Conservation (phyloP, 495 filamentous ascomycete species). For the Aspergillus panamensis region DNA sequence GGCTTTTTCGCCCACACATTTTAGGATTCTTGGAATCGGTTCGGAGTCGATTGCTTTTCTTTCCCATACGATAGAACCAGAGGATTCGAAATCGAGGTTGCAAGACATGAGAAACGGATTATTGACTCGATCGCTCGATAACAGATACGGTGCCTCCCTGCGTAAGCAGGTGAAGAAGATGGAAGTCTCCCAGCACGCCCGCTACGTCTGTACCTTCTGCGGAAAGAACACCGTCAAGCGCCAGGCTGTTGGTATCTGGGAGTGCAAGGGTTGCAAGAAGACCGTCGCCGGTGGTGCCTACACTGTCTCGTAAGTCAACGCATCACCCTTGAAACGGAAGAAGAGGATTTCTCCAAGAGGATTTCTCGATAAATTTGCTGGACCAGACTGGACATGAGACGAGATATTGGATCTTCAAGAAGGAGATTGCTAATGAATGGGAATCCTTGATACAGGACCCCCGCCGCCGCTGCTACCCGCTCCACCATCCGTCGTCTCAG, state of each 20-base stretch:
- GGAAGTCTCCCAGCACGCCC: slow-evolving; percentile 95
- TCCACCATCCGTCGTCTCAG: slow-evolving; percentile 96
- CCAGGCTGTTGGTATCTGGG: slow-evolving; percentile 91
- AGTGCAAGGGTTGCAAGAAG: slow-evolving; percentile 91
- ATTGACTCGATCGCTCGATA: slow-evolving; percentile 28
- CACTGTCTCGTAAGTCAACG: slow-evolving; percentile 81
- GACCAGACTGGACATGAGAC: background rate
- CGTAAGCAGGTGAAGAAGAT: slow-evolving; percentile 99
- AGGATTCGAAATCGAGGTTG: slow-evolving; percentile 11
- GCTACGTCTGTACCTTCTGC: slow-evolving; percentile 87
- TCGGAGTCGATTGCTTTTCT: slow-evolving; percentile 27
- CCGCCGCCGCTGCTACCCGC: slow-evolving; percentile 91
- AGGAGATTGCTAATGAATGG: slow-evolving; percentile 25
- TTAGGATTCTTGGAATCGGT: slow-evolving; percentile 19
- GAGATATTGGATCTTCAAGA: background rate
- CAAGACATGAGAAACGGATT: slow-evolving; percentile 20
- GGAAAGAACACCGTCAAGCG: slow-evolving; percentile 93
- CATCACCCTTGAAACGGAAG: background rate
- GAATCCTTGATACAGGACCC: slow-evolving; percentile 60
- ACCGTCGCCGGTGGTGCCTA: slow-evolving; percentile 94
- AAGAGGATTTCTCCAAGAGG: background rate
- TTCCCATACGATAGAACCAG: slow-evolving; percentile 15
- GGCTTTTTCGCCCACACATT: slow-evolving; percentile 28
- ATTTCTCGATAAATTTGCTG: background rate
- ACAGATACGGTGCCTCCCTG: slow-evolving; percentile 97